Conservation (phyloP, 495 filamentous ascomycete species). For the Lineolata rhizophorae region DNA sequence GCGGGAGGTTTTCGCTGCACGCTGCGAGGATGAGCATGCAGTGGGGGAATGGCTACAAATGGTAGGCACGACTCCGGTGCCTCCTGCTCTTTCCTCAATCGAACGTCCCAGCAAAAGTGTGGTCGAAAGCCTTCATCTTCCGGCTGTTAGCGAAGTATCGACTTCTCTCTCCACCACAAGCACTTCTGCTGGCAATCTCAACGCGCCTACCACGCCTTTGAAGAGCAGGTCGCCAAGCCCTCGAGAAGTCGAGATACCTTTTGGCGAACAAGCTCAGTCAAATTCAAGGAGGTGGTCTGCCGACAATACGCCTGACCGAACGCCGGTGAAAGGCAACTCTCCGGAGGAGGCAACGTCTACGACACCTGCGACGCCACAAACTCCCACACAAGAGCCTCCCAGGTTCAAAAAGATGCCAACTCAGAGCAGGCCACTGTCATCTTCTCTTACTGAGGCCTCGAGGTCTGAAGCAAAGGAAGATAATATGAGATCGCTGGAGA, state of each 20-base stretch:
- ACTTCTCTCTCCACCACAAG: neutral
- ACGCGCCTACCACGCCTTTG: neutral
- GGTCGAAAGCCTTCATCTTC: neutral
- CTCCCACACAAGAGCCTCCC: too few species aligned
- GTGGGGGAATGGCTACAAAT: conserved; percentile 76
- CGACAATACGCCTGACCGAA: too few species aligned
- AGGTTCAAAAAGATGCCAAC: too few species aligned
- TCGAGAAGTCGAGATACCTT: conserved; percentile 40
- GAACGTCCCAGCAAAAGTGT: too few species aligned
- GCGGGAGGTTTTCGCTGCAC: conserved; percentile 61
- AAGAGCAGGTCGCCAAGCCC: conserved; percentile 28
- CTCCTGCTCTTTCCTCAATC: conserved; percentile 36
- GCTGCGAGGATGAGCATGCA: conserved; percentile 47
- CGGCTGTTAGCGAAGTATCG: neutral
- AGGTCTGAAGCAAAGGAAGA: too few species aligned
- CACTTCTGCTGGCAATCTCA: neutral
- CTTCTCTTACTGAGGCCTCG: too few species aligned
- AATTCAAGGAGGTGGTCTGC: conserved; percentile 16
- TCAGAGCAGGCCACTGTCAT: neutral
- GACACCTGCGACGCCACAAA: too few species aligned
- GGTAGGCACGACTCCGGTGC: conserved; percentile 52
- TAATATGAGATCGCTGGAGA: too few species aligned
- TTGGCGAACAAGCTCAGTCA: conserved; percentile 39
- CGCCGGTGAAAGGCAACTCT: too few species aligned
- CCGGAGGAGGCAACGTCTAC: too few species aligned